Percentiles rank a stretch among this genome's conserved stretches.
These are phyloP conservation scores for Rhynchosporium graminicola DNA, from an alignment of 2,329 filamentous ascomycete genomes.

Conservation along the genomic window DNA sequence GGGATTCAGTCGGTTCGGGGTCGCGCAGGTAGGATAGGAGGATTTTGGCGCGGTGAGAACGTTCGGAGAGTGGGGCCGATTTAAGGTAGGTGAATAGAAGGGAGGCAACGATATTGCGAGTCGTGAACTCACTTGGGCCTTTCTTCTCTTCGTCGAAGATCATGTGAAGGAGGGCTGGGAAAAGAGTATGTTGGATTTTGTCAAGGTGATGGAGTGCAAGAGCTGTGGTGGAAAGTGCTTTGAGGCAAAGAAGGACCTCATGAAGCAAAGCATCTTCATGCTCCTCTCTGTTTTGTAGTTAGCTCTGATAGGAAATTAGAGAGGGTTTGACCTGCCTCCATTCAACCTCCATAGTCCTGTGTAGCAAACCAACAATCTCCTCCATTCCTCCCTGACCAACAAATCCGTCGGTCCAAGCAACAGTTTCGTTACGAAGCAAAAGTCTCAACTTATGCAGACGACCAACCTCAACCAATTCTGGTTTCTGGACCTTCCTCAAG, in stretches of 20 bases:
- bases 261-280: constrained; percentile 93
- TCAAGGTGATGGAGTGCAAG: constrained; percentile 80
- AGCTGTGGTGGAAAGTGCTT: constrained; percentile 90
- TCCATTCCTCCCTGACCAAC: constrained; percentile 88
- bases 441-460: constrained; percentile 91
- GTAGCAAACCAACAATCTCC: constrained; percentile 81
- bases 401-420: constrained; percentile 93
- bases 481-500: constrained; percentile 76
- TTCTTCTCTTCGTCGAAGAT: constrained; percentile 98
- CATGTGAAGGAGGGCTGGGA: constrained; percentile 83
- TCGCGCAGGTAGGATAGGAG: constrained; percentile 81
- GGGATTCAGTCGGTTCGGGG: constrained; percentile 71
- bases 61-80: constrained; percentile 60
- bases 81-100: constrained; percentile 88
- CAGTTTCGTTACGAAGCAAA: constrained; percentile 88
- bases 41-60: constrained; percentile 68
- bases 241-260: constrained; percentile 88
- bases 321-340: constrained; percentile 71
- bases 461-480: constrained; percentile 85
- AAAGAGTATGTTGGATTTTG: constrained; percentile 76
- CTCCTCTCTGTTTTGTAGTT: constrained; percentile 67
- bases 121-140: constrained; percentile 94
- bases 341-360: constrained; percentile 92
- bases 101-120: constrained; percentile 84
- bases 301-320: constrained; percentile 41